phyloP scores from a whole-genome alignment of 495 filamentous ascomycete species.

The Tuber brumale region DNA sequence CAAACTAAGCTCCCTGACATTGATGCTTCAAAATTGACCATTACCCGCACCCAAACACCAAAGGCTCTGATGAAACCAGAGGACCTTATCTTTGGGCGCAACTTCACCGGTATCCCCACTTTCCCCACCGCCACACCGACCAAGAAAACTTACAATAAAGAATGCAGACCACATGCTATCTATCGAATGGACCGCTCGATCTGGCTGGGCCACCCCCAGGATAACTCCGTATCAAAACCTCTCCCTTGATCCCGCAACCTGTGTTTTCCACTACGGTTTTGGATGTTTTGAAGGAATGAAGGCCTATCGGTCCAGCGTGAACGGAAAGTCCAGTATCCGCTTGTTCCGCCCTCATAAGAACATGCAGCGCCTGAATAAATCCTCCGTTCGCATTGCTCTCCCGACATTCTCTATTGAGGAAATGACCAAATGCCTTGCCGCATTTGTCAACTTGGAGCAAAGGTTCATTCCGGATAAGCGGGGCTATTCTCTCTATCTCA shows the following conservation, averaged over 20 bases:
- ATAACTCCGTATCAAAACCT: constrained; percentile 96
- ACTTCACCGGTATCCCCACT: constrained; percentile 65
- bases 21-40: constrained; percentile 65
- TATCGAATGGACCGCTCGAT: constrained; percentile 78
- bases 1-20: constrained; percentile 51
- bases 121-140: not conserved
- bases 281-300: constrained; percentile 99
- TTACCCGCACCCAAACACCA: constrained; percentile 68
- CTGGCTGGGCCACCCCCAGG: constrained; percentile 71
- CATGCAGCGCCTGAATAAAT: constrained; percentile 88
- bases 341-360: constrained; percentile 95
- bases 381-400: constrained; percentile 79
- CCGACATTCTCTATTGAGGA: constrained; percentile 68
- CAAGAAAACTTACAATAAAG: constrained; percentile 1
- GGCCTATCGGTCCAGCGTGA: constrained; percentile 59
- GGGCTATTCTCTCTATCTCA: constrained; percentile 89
- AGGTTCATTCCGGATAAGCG: constrained; percentile 77
- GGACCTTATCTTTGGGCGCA: constrained; percentile 77
- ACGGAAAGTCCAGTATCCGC: constrained; percentile 63
- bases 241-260: constrained; percentile 87
- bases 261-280: constrained; percentile 98
- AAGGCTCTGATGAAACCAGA: constrained; percentile 65
- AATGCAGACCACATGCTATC: constrained; percentile 87
- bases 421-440: constrained; percentile 70
- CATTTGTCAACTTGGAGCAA: constrained; percentile 71